A percentile compares a stretch with the other conserved stretches of the same genome.
Evolutionary conservation across 345 rosid species (phyloP).

Genomic region (Eucalyptus regnans): DNA sequence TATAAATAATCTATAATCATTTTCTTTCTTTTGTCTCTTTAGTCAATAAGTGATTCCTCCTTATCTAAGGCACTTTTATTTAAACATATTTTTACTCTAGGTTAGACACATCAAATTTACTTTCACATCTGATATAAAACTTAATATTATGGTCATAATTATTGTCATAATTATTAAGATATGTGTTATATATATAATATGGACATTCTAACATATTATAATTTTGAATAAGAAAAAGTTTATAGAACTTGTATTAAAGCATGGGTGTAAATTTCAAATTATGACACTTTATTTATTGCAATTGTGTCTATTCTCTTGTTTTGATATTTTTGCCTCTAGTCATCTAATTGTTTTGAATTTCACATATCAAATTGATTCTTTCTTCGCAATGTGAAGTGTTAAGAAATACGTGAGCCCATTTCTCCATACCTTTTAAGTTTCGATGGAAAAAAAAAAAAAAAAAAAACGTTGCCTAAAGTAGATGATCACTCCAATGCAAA

Average conservation of each 20-base stretch:
- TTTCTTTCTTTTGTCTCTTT: neutral
- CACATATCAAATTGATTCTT: neutral
- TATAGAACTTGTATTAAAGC: neutral
- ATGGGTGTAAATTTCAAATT: neutral
- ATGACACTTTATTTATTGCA: neutral
- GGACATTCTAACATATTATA: neutral
- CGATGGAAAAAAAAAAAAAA: too few species aligned
- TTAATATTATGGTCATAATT: neutral
- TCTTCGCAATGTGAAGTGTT: neutral
- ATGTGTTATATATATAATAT: neutral
- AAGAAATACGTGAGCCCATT: neutral
- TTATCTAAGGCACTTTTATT: neutral
- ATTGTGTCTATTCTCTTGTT: neutral
- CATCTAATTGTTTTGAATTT: neutral
- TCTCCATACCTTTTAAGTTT: neutral
- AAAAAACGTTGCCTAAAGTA: neutral
- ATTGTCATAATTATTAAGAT: neutral
- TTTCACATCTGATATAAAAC: neutral
- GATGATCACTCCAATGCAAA: neutral
- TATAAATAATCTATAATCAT: neutral
- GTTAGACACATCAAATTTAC: neutral
- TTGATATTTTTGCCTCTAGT: neutral
- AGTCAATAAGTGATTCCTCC: neutral
- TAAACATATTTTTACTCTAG: neutral
- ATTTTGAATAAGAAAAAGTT: neutral